These are phyloP conservation scores for Trypanosoma platydactyli DNA, from an alignment of 208 protist genomes.

Conservation along the genomic window DNA sequence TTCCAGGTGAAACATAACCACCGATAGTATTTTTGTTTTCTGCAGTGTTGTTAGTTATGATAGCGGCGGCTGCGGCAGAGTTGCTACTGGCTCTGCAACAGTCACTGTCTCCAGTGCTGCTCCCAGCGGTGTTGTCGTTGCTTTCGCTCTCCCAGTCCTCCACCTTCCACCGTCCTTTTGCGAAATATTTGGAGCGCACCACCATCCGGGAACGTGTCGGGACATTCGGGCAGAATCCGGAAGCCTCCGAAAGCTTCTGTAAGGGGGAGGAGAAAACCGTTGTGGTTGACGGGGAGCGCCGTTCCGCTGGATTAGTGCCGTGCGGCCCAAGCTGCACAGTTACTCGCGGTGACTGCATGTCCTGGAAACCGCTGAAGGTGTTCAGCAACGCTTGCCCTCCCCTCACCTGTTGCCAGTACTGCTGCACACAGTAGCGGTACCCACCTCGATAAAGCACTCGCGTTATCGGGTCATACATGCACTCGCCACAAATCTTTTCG, in stretches of 20 bases:
- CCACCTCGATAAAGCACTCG: conserved; percentile 46
- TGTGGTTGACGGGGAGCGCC: conserved; percentile 13
- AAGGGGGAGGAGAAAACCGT: conserved; percentile 35
- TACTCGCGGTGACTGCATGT: conserved; percentile 47
- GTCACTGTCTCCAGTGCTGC: neutral
- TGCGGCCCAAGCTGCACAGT: conserved; percentile 31
- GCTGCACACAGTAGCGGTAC: conserved; percentile 47
- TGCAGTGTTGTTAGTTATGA: too few species aligned
- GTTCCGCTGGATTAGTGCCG: neutral
- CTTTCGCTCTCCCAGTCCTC: conserved; percentile 29
- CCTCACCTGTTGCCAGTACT: conserved; percentile 51
- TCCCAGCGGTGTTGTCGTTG: neutral
- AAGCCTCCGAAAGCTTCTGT: conserved; percentile 38
- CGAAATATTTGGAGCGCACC: conserved; percentile 70
- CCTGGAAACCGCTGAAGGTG: conserved; percentile 62
- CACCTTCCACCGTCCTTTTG: conserved; percentile 35
- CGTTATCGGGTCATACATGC: conserved; percentile 62
- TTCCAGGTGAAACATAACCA: too few species aligned
- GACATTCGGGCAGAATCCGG: conserved; percentile 33
- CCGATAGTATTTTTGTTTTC: too few species aligned
- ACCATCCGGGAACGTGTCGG: conserved; percentile 16
- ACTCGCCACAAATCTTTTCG: conserved; percentile 61
- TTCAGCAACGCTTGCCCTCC: conserved; percentile 58
- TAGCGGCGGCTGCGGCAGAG: neutral
- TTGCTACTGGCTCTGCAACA: neutral